Conservation (phyloP, 441 rosid species). For the Melastoma candidum region DNA sequence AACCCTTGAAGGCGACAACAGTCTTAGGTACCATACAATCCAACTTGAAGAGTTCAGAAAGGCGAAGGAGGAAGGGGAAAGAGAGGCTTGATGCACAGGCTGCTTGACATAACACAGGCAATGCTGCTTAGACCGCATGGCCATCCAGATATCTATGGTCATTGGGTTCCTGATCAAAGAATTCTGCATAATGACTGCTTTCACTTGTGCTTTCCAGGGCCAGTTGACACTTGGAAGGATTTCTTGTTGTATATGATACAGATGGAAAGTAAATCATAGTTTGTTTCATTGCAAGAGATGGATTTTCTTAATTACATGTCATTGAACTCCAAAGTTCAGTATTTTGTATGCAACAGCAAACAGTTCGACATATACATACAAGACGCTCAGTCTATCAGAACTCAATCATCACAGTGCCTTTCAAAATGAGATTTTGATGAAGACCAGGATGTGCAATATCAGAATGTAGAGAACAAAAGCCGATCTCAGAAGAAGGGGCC, state of each 20-base stretch:
- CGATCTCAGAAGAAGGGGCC: slow-evolving; percentile 68
- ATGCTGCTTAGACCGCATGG: slow-evolving; percentile 53
- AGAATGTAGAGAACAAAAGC: slow-evolving; percentile 80
- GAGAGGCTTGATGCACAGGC: slow-evolving; percentile 32
- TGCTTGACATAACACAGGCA: slow-evolving; percentile 41
- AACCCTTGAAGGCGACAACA: slow-evolving; percentile 22
- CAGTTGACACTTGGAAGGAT: slow-evolving; percentile 48
- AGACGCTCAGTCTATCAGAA: neutral
- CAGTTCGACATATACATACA: neutral
- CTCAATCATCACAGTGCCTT: slow-evolving; percentile 5
- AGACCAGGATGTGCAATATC: slow-evolving; percentile 60
- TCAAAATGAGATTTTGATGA: slow-evolving; percentile 86
- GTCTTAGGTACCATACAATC: slow-evolving; percentile 31
- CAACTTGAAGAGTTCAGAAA: too few relatives aligned
- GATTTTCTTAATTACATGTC: neutral
- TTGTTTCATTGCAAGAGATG: slow-evolving; percentile 12
- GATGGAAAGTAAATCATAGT: slow-evolving; percentile 36
- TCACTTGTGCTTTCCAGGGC: slow-evolving; percentile 72
- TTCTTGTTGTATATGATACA: slow-evolving; percentile 57
- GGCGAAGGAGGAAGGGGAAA: too few relatives aligned
- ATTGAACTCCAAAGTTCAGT: neutral
- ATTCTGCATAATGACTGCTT: slow-evolving; percentile 50
- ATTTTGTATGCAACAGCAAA: too few relatives aligned
- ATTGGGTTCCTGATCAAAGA: slow-evolving; percentile 35
- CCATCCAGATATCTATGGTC: slow-evolving; percentile 51